Conservation (phyloP, 2,329 filamentous ascomycete genomes). For the Fusarium clavum region DNA sequence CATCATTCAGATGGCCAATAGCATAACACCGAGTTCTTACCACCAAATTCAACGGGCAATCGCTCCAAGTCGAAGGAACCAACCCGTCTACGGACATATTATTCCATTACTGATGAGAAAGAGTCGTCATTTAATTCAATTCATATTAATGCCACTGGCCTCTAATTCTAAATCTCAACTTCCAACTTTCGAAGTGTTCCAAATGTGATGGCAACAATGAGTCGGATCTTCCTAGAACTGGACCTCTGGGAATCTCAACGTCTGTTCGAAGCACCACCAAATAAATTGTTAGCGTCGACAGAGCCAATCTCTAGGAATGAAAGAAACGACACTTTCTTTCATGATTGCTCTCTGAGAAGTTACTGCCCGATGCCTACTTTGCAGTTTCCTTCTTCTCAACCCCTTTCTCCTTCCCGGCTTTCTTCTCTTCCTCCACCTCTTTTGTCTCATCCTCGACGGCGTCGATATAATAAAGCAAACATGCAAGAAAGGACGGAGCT, state of each 20-base stretch:
- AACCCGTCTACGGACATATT: background rate
- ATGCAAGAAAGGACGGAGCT: constrained; percentile 12
- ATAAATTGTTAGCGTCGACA: constrained; percentile 4
- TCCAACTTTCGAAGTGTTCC: background rate
- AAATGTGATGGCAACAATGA: constrained; percentile 24
- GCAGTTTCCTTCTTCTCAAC: constrained; percentile 20
- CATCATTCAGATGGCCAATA: background rate
- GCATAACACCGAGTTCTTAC: constrained; percentile 17
- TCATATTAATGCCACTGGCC: background rate
- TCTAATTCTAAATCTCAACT: background rate
- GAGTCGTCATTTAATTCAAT: background rate
- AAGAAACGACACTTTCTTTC: constrained; percentile 6
- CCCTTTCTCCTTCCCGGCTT: background rate
- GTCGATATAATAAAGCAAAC: constrained; percentile 24
- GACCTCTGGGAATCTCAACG: constrained; percentile 9
- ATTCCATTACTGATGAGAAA: background rate
- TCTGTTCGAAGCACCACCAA: constrained; percentile 12
- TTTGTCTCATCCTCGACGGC: background rate
- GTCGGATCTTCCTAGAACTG: constrained; percentile 6
- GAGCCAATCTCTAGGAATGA: constrained; percentile 15
- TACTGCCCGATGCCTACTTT: background rate
- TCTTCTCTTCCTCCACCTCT: background rate
- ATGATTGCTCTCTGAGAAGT: background rate
- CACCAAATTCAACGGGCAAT: background rate
- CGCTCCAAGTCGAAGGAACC: background rate